Base-by-base conservation (phyloP, 345 rosid genomes). In the Brassica nigra region DNA sequence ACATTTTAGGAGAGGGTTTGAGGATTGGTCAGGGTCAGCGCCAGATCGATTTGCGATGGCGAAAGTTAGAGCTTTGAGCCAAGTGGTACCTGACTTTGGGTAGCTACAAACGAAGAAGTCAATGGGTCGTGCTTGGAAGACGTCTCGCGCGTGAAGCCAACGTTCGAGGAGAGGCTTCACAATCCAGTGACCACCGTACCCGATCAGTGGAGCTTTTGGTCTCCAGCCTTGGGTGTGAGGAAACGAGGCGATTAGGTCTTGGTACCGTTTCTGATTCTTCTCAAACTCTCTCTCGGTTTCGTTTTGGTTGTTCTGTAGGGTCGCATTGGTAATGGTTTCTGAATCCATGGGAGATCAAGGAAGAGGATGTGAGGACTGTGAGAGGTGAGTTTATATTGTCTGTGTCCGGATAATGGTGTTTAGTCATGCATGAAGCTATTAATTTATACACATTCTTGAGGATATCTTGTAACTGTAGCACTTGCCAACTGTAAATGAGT, bases 371-470 rank as follows among this genome's bases (percentile, higher is more conserved):
- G 27, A 6, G 20, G 58, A 52, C 67, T 63, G 39, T 36, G 52
- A 20, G 18, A 66, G 33, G 28, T 66, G 57, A 20, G 54, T 66
- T 66, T 16, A 36, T 20, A 66, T 39, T 29, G 71, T 66, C 4
- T 66, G 16, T 66, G 33, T 11, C 18, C 1, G 16, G 31, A 39
- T 39, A 5, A 37, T 18, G 69, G 47, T 16, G 18, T 52, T 36
- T 34, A 34, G 69, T 4, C 44, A 15, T 65, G 68, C 49, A 66
- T 66, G 69, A 66, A 16, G 69, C 69, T 65, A 65, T 65, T 23
- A 23, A 23, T 23, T 23, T 23, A 23, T 23, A 23, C 27, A 23
- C 27, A 23, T 23, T 23, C 27, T 23, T 23, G 27, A 23, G 27
- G 57, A 52, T n/a, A 52, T 52, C 23, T 33, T 34, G 23, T 64